Base-by-base conservation (phyloP, 2,329 filamentous ascomycete species). In the Aspergillus awamori region DNA sequence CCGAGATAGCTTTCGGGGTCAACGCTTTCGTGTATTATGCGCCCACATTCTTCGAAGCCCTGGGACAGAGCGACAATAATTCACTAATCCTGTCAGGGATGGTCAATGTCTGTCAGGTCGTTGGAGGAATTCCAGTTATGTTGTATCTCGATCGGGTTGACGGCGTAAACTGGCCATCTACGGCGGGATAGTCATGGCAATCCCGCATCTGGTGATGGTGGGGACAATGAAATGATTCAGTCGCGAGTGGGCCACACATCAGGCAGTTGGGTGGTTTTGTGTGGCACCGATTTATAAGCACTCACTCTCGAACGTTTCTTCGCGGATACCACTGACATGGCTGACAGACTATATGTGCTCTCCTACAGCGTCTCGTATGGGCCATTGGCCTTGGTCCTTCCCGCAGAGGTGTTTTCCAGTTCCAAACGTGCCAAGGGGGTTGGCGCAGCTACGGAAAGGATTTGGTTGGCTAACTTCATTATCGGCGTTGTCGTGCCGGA, bases 401-500 rank as follows among this genome's bases (percentile, higher is more conserved):
- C 76, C 0, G 64, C 75, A 0, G 78, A 80, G 47, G 68, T 78
- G 0, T 80, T 77, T 55, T 70, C 75, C 0, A 75, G 62, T n/a
- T 68, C 75, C 0, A 72, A 63, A 8, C 67, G 77, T 3, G 70
- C 76, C 0, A 78, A 78, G 59, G 76, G 78, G 2, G 75, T 78
- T 1, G 76, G 70, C 0, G 65, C 72, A 2, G 67, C 73, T 0
- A 76, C 74, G 0, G 70, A 71, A 0, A 72, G 70, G 45, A 73
- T 72, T 41, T 80, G 77, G 77, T 58, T 80, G 20, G 72, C 71
- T 54, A 77, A 79, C 59, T 79, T 79, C 56, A 73, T 74, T 30
- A 73, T 79, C 28, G 86, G 88, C 24, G 81, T 89, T 69, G 81
- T 88, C 8, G 87, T 86, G 0, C 87, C 87, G 0, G 80, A 86